Percentiles rank a stretch among this genome's conserved stretches.
Conservation (phyloP, 2,329 filamentous ascomycete species). For the Juglanconis juglandina region DNA sequence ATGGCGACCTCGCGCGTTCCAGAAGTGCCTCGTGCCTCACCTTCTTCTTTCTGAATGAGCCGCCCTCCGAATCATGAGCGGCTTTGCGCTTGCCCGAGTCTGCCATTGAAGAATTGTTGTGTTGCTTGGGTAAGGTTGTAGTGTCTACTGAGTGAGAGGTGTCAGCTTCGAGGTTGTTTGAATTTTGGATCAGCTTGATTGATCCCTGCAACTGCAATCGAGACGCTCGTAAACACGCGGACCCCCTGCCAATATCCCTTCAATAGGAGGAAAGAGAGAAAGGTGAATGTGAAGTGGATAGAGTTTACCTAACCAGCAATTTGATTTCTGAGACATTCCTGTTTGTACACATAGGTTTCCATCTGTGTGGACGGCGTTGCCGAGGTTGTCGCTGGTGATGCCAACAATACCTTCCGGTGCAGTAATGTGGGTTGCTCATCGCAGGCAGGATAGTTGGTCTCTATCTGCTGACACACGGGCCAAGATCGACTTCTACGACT, state of each 20-base stretch:
- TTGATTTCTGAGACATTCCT: neutral
- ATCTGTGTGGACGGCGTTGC: neutral
- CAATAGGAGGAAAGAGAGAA: neutral
- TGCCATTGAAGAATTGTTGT: neutral
- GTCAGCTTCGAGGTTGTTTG: neutral
- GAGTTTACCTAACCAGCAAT: neutral
- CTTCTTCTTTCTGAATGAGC: constrained; percentile 15
- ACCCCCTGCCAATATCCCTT: neutral
- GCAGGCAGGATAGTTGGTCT: neutral
- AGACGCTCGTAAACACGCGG: constrained; percentile 14
- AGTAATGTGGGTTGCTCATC: constrained; percentile 34
- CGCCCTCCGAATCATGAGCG: neutral
- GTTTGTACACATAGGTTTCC: neutral
- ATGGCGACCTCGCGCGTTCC: neutral
- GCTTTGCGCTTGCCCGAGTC: constrained; percentile 13
- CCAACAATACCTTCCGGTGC: constrained; percentile 46
- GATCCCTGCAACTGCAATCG: constrained; percentile 1
- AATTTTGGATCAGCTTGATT: neutral
- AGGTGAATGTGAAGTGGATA: neutral
- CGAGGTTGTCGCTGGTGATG: constrained; percentile 40
- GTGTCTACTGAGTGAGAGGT: neutral
- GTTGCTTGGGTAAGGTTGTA: neutral
- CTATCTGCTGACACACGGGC: neutral
- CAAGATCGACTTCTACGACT: constrained; percentile 48
- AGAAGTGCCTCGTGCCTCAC: neutral